These are phyloP conservation scores for Colletotrichum nymphaeae DNA, from an alignment of 2,329 filamentous ascomycete genomes.

Conservation along the genomic window DNA sequence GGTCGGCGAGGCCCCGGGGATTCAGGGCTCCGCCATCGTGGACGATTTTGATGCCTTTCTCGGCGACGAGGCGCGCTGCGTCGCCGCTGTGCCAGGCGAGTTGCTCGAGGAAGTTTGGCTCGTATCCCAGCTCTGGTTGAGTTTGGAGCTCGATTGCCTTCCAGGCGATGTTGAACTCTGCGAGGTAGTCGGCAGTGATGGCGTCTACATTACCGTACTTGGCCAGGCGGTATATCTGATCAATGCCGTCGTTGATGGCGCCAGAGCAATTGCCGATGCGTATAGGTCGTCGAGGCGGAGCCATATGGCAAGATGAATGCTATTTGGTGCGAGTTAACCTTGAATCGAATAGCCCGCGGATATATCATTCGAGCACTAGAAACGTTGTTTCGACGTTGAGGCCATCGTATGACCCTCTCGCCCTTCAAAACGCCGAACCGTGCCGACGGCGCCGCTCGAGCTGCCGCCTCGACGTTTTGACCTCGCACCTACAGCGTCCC, in stretches of 20 bases:
- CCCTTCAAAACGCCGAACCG: neutral
- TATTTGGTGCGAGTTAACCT: no score
- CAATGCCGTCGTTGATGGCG: conserved; percentile 42
- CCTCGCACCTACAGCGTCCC: neutral
- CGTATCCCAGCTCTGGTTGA: conserved; percentile 48
- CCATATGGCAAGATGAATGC: neutral
- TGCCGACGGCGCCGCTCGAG: neutral
- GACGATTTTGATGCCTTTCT: conserved; percentile 64
- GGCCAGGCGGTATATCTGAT: conserved; percentile 41
- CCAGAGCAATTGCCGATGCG: conserved; percentile 48
- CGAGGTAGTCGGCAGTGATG: conserved; percentile 53
- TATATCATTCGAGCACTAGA: neutral
- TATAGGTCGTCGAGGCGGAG: conserved; percentile 41
- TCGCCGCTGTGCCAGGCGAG: conserved; percentile 51
- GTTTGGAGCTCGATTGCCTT: conserved; percentile 48
- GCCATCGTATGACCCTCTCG: neutral
- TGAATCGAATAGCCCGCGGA: neutral
- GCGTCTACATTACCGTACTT: conserved; percentile 45
- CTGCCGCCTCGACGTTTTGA: conserved; percentile 1
- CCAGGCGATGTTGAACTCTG: conserved; percentile 63
- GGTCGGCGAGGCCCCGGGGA: conserved; percentile 60
- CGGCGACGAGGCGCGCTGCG: conserved; percentile 49
- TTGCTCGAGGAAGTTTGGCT: conserved; percentile 53
- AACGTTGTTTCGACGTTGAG: neutral
- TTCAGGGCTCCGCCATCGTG: conserved; percentile 68